These are phyloP conservation scores for Chrysanthemum lavandulifolium DNA, from an alignment of 129 eudicot species.

Conservation along the genomic window DNA sequence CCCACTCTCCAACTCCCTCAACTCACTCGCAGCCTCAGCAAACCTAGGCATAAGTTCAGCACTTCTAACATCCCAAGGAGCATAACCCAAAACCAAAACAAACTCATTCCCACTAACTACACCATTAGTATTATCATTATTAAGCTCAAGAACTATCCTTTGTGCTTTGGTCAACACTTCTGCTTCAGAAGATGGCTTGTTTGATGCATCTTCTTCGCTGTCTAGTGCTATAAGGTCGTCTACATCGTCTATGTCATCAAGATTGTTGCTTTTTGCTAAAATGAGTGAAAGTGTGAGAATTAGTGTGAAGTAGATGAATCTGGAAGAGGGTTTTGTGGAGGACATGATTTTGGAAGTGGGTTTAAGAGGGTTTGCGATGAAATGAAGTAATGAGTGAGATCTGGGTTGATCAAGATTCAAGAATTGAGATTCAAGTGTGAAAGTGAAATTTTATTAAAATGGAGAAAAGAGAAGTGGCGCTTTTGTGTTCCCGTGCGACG, in stretches of 20 bases:
- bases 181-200: slow-evolving; percentile 52
- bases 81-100: slow-evolving; percentile 78
- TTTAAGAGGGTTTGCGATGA: slow-evolving; percentile 1
- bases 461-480: neutral
- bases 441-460: neutral
- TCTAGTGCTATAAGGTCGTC: slow-evolving; percentile 80
- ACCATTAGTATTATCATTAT: slow-evolving; percentile 51
- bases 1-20: slow-evolving; percentile 47
- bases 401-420: slow-evolving; percentile 23
- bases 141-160: slow-evolving; percentile 70
- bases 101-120: slow-evolving; percentile 58
- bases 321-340: slow-evolving; percentile 52
- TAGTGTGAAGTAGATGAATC: slow-evolving; percentile 34
- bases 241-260: slow-evolving; percentile 63
- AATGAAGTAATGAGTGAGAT: slow-evolving; percentile 31
- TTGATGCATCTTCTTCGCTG: slow-evolving; percentile 43
- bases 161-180: slow-evolving; percentile 72
- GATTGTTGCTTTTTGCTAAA: slow-evolving; percentile 38
- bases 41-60: slow-evolving; percentile 95
- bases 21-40: slow-evolving; percentile 75
- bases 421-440: neutral
- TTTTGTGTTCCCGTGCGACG: slow-evolving; percentile 30
- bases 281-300: slow-evolving; percentile 39
- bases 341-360: slow-evolving; percentile 35
- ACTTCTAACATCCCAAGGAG: slow-evolving; percentile 88